These are phyloP conservation scores for Knoxia roxburghii DNA, from an alignment of 257 asterid species.

Conservation along the genomic window DNA sequence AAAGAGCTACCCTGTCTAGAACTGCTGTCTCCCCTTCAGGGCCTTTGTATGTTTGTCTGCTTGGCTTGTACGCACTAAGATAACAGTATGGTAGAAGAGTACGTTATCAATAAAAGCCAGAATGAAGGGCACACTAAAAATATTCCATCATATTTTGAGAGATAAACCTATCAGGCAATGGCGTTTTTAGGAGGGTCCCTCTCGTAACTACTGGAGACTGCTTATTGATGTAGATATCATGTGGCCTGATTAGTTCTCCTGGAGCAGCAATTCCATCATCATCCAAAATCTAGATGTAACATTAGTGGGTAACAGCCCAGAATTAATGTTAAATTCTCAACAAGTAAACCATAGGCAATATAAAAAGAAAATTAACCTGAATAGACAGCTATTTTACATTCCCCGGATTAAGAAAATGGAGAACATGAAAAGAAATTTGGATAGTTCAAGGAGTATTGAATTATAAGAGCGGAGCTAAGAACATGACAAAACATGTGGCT, in stretches of 20 bases:
- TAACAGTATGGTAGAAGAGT: not conserved
- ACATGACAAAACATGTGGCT: not conserved
- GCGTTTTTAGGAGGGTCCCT: slow-evolving; percentile 21
- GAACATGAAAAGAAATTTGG: not conserved
- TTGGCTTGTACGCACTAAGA: slow-evolving; percentile 52
- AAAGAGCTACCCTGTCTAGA: slow-evolving; percentile 78
- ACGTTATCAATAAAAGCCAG: not conserved
- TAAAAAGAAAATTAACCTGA: not conserved
- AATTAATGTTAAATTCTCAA: not conserved
- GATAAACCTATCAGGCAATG: slow-evolving; percentile 51
- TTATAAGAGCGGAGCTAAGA: not conserved
- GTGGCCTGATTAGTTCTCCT: slow-evolving; percentile 71
- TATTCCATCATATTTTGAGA: slow-evolving; percentile 14
- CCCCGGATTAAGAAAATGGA: too few relatives aligned
- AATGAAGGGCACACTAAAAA: not conserved
- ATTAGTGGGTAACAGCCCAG: slow-evolving; percentile 14
- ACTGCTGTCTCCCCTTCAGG: slow-evolving; percentile 79
- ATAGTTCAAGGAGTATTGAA: not conserved
- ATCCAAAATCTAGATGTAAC: slow-evolving; percentile 61
- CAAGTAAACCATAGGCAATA: not conserved
- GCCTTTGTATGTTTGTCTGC: slow-evolving; percentile 54
- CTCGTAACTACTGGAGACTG: slow-evolving; percentile 54
- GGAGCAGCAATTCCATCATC: slow-evolving; percentile 97
- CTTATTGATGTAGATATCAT: slow-evolving; percentile 65
- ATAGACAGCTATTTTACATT: too few relatives aligned